Conservation (phyloP, 495 filamentous ascomycete genomes). For the Aspergillus ostianus region DNA sequence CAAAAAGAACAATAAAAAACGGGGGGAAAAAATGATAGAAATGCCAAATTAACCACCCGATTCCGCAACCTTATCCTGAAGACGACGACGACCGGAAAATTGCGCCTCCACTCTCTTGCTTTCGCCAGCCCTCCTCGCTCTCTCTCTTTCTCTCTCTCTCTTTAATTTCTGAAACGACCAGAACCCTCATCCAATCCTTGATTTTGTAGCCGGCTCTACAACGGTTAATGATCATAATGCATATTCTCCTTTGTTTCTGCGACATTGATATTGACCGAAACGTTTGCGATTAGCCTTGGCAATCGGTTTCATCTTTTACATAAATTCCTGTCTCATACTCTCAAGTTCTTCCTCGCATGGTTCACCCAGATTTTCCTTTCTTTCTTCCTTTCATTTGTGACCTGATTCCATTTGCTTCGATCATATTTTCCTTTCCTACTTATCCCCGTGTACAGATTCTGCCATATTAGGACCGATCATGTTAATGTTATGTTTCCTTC, state of each 20-base stretch:
- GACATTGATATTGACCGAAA: constrained; percentile 8
- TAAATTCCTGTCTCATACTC: background rate
- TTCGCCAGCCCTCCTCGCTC: background rate
- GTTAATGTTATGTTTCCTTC: background rate
- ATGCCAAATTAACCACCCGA: no score
- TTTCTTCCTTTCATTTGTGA: background rate
- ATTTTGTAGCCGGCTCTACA: constrained; percentile 39
- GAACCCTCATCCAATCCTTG: background rate
- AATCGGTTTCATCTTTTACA: constrained; percentile 7
- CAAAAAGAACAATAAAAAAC: background rate
- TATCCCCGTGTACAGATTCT: background rate
- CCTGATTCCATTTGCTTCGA: background rate
- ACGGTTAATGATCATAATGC: constrained; percentile 28
- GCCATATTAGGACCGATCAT: background rate
- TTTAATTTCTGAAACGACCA: background rate
- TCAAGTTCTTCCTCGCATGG: background rate
- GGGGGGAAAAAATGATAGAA: no score
- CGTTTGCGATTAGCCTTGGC: constrained; percentile 6
- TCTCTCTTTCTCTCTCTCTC: background rate
- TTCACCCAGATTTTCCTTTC: background rate
- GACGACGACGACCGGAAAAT: background rate
- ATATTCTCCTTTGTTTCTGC: constrained; percentile 18
- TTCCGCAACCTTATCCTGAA: background rate
- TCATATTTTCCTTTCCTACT: background rate
- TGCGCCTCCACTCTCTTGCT: constrained; percentile 13